These are phyloP conservation scores for Diacronema lutheri DNA, from an alignment of 78 protist genomes.

Conservation along the genomic window DNA sequence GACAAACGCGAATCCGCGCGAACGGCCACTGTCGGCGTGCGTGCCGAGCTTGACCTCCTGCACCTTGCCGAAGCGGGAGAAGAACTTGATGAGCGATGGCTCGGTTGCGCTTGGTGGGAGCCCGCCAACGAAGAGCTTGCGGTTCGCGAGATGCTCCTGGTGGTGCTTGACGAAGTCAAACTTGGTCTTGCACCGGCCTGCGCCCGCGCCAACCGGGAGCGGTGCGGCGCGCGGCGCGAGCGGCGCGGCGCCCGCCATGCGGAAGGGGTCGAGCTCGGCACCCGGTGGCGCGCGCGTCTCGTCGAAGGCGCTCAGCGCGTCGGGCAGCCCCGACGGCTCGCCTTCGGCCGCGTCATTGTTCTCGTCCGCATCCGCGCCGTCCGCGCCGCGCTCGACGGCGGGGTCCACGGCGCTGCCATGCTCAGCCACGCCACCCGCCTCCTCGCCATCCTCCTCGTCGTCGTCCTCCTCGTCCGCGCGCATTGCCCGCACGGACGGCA, in stretches of 20 bases:
- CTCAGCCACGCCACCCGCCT: background rate
- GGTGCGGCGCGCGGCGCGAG: background rate
- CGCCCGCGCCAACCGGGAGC: background rate
- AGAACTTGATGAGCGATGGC: background rate
- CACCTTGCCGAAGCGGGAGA: background rate
- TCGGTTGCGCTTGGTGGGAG: background rate
- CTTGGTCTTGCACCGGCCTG: background rate
- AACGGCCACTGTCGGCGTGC: background rate
- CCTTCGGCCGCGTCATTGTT: background rate
- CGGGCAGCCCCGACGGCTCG: background rate
- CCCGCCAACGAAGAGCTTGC: constrained; percentile 6
- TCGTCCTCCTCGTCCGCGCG: background rate
- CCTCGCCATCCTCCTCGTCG: background rate
- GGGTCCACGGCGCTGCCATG: background rate
- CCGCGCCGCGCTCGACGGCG: background rate
- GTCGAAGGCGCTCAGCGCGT: background rate
- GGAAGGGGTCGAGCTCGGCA: background rate
- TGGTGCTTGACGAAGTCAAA: too few species aligned
- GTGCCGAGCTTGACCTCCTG: background rate
- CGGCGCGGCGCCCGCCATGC: background rate
- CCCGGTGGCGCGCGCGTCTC: background rate
- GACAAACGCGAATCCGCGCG: constrained; percentile 21
- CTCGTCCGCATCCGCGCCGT: too few species aligned
- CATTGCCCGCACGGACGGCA: too few species aligned
- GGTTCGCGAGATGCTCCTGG: too few species aligned